A percentile compares a stretch with the other conserved stretches of the same genome.
These are phyloP conservation scores for Fraxinus americana DNA, from an alignment of 257 asterid species.

Conservation along the genomic window DNA sequence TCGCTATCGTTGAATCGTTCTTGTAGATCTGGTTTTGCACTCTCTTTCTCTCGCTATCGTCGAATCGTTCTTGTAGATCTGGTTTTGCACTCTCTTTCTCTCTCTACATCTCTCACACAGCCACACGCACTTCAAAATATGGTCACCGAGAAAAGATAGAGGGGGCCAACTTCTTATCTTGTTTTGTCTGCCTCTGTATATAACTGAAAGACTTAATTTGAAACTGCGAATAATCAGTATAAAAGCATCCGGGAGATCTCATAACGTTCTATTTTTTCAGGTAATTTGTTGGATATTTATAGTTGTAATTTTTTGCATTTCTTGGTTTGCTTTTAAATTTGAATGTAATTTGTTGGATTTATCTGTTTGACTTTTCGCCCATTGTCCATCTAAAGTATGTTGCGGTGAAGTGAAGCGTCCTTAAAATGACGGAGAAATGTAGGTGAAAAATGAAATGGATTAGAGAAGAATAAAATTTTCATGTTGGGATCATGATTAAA, in stretches of 20 bases:
- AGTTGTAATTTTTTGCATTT: background rate
- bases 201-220: constrained; percentile 23
- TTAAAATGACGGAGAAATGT: constrained; percentile 24
- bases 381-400: background rate
- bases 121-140: constrained; percentile 21
- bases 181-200: constrained; percentile 1
- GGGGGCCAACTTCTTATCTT: constrained; percentile 30
- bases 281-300: constrained; percentile 22
- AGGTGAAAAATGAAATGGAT: constrained; percentile 16
- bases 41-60: constrained; percentile 8
- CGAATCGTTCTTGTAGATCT: constrained; percentile 44
- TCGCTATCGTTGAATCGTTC: constrained; percentile 28
- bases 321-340: background rate
- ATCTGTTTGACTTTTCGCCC: constrained; percentile 20
- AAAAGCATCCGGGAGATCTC: constrained; percentile 32
- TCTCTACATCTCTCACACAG: constrained; percentile 10
- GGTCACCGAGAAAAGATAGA: constrained; percentile 12
- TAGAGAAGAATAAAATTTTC: constrained; percentile 4
- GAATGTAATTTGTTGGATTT: constrained; percentile 9
- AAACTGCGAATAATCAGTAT: background rate
- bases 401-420: constrained; percentile 3
- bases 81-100: constrained; percentile 18
- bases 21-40: constrained; percentile 44
- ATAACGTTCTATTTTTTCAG: constrained; percentile 24
- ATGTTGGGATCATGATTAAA: background rate